Base-by-base conservation (phyloP, 495 filamentous ascomycete species). In the Penicillium ochrochloron region DNA sequence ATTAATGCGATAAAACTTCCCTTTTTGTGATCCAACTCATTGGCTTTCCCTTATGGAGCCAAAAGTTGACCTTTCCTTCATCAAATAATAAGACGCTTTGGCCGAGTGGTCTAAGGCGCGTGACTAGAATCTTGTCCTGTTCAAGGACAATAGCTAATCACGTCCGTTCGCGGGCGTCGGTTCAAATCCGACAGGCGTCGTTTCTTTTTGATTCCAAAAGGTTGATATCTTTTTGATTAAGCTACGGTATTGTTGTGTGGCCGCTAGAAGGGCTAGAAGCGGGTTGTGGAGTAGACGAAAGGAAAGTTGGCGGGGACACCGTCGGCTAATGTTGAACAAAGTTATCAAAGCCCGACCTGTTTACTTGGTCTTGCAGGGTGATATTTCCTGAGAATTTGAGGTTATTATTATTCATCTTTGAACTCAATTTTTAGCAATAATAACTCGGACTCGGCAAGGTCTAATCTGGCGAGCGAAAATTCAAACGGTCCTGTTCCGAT, bases 91-190 rank as follows among this genome's bases (percentile, higher is more conserved):
- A 12, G 53, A 56, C 33, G 29, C n/a, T 56, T 35, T 56, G 53
- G 31, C 53, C 53, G 53, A 56, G 53, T 56, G 53, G 53, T 37
- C 53, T 37, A 56, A 56, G 53, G 53, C 53, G 53, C 53, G 15
- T 56, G 53, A 37, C 53, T 56, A 56, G 53, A 56, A 37, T 14
- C 44, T 19, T 23, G 9, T 23, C 10, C 11, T 25, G 0, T 4
- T 4, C n/a, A 7, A 21, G 11, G 23, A 48, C 23, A 41, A 41
- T 2, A 41, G 37, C 37, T 41, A 41, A 56, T 56, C 31, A 35
- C 15, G 53, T 37, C 53, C 29, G n/a, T 56, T 56, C 53, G 53
- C n/a, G 21, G 53, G 53, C 33, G 53, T 29, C 53, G 53, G 51
- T 54, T 56, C 33, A 56, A 56, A 56, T 56, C 29, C 53, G 53